Percentiles rank a stretch among this genome's conserved stretches.
Conservation (phyloP, 306 rosid species). For the Lathyrus sativus region DNA sequence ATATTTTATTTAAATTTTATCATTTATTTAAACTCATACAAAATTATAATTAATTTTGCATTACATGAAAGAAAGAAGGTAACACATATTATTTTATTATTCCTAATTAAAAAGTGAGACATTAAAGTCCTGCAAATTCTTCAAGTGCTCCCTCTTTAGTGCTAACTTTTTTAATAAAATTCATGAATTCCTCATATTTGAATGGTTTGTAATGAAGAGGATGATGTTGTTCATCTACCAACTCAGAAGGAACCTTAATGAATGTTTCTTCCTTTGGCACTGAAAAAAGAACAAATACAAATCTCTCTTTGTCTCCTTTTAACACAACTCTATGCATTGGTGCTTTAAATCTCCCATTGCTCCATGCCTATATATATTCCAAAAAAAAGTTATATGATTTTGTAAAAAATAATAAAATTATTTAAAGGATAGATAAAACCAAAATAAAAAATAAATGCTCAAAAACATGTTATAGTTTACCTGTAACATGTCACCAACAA, state of each 20-base stretch:
- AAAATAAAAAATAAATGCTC: too few relatives aligned
- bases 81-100: too few relatives aligned
- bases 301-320: conserved; percentile 46
- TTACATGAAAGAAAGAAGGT: too few relatives aligned
- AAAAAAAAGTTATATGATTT: conserved; percentile 4
- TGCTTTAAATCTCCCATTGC: conserved; percentile 55
- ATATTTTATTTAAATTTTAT: too few relatives aligned
- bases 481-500: conserved; percentile 52
- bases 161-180: conserved; percentile 7
- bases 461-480: background rate
- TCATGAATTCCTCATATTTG: conserved; percentile 33
- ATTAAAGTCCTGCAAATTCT: conserved; percentile 1
- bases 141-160: background rate
- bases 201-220: conserved; percentile 50
- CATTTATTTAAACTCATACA: too few relatives aligned
- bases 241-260: conserved; percentile 45
- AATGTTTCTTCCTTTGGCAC: conserved; percentile 42
- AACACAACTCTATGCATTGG: conserved; percentile 50
- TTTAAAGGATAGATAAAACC: too few relatives aligned
- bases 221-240: conserved; percentile 45
- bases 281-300: conserved; percentile 38
- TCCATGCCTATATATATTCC: conserved; percentile 63
- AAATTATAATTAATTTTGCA: too few relatives aligned
- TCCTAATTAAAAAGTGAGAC: background rate
- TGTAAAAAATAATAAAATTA: background rate